Percentiles rank a stretch among this genome's conserved stretches.
Conservation (phyloP, 495 filamentous ascomycete genomes). For the Trichoderma erinaceum region DNA sequence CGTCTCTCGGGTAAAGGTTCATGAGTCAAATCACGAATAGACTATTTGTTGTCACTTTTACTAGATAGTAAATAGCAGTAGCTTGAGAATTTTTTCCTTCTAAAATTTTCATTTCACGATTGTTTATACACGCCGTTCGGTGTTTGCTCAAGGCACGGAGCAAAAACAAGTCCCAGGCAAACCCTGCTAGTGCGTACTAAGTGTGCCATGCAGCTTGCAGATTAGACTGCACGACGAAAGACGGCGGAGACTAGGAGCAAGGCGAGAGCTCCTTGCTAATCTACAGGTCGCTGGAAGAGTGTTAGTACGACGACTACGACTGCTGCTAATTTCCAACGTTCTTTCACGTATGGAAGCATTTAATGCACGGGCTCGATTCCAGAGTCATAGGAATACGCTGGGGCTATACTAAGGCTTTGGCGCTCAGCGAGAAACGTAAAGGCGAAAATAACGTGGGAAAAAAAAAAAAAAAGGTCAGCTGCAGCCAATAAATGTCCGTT, state of each 20-base stretch:
- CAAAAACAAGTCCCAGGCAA: neutral
- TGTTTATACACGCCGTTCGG: neutral
- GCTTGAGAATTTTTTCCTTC: neutral
- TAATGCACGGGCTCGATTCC: too few species aligned
- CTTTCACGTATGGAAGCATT: too few species aligned
- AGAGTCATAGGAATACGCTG: too few species aligned
- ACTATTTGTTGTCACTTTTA: neutral
- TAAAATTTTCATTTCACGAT: neutral
- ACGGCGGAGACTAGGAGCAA: slow-evolving; percentile 4
- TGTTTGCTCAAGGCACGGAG: neutral
- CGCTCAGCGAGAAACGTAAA: too few species aligned
- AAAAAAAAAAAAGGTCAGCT: too few species aligned
- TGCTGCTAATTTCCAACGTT: too few species aligned
- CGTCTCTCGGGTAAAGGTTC: too few species aligned
- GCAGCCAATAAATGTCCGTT: too few species aligned
- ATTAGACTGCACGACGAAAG: slow-evolving; percentile 8
- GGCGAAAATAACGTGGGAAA: too few species aligned
- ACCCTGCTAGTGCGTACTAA: slow-evolving; percentile 4
- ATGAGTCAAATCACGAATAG: too few species aligned
- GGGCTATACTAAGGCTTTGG: too few species aligned
- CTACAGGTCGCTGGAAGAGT: neutral
- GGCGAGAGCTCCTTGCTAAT: neutral
- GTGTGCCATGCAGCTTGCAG: slow-evolving; percentile 1
- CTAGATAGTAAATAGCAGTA: neutral
- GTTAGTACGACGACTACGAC: too few species aligned